Evolutionary conservation across 2,329 filamentous ascomycete species (phyloP), one percentile per base, ranked within the genome.

Genomic region (Monosporascus sp.): DNA sequence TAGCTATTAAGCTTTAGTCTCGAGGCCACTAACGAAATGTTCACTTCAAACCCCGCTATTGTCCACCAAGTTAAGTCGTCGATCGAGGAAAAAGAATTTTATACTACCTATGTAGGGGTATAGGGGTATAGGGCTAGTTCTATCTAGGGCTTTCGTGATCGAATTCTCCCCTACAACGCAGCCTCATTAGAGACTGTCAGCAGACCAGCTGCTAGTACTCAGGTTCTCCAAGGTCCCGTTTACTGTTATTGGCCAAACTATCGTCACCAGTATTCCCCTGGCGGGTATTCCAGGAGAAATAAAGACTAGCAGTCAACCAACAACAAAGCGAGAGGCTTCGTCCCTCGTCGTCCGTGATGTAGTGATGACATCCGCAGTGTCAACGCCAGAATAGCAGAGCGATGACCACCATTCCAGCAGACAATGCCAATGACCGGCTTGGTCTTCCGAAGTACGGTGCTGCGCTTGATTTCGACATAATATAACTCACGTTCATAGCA

Each of bases 401-500:
- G 3, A 31, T 9, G 11, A 22, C 43, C 24, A 7, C 8, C 1
- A 27, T 17, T 22, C 24, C 43, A 46, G 25, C 24, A 17, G 7
- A 6, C 6, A 25, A 31, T n/a, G 17, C 14, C 43, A 25, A n/a
- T 46, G 25, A 46, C n/a, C n/a, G 14, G 25, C 24, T 5, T 22
- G 43, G n/a, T 24, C 17, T 5, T 18, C 4, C 4, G 14, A 15
- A 3, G n/a, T 18, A 25, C n/a, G 58, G 49, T 14, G 52, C 50
- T 18, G 37, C 39, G 45, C 45, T 58, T 43, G 55, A 39, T 22
- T 55, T 59, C 17, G 62, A 58, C 56, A 72, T 65, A 37, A 72
- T 69, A 56, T 66, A 72, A 45, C 58, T 67, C 56, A 64, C 55
- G 58, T 75, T 74, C 61, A 60, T 65, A 51, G 68, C 63, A 49